Conservation (phyloP, 2,329 filamentous ascomycete genomes). For the Rhinocladiella mackenziei region DNA sequence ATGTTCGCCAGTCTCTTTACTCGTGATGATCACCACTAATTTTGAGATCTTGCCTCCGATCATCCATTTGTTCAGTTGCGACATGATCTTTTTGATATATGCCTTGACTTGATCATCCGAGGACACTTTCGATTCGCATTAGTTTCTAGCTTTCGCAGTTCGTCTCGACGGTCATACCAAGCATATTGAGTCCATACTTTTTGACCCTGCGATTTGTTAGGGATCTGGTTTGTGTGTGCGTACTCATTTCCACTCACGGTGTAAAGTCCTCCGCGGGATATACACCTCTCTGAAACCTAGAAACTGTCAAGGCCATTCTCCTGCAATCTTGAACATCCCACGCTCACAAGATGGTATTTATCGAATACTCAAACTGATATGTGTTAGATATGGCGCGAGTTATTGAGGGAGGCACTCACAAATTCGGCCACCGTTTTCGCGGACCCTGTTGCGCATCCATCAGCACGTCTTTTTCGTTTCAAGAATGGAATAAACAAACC, state of each 20-base stretch:
- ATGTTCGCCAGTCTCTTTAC: slow-evolving; percentile 94
- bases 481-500: slow-evolving; percentile 32
- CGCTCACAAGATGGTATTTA: slow-evolving; percentile 86
- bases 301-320: slow-evolving; percentile 8
- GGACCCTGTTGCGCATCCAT: slow-evolving; percentile 49
- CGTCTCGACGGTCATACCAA: slow-evolving; percentile 51
- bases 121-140: slow-evolving; percentile 59
- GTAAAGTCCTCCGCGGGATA: slow-evolving; percentile 96
- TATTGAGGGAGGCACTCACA: slow-evolving; percentile 52
- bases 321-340: background rate
- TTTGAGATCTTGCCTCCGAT: slow-evolving; percentile 93
- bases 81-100: slow-evolving; percentile 99
- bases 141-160: slow-evolving; percentile 4
- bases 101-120: slow-evolving; percentile 97
- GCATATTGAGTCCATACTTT: slow-evolving; percentile 99
- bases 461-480: slow-evolving; percentile 4
- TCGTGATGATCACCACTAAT: slow-evolving; percentile 92
- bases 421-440: slow-evolving; percentile 93
- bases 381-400: slow-evolving; percentile 22
- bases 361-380: slow-evolving; percentile 82
- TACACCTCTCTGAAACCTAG: slow-evolving; percentile 74
- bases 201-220: slow-evolving; percentile 60
- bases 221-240: background rate
- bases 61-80: slow-evolving; percentile 97
- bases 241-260: slow-evolving; percentile 55